Conservation (phyloP, 169 alveolate genomes). For the Blepharisma undulans region DNA sequence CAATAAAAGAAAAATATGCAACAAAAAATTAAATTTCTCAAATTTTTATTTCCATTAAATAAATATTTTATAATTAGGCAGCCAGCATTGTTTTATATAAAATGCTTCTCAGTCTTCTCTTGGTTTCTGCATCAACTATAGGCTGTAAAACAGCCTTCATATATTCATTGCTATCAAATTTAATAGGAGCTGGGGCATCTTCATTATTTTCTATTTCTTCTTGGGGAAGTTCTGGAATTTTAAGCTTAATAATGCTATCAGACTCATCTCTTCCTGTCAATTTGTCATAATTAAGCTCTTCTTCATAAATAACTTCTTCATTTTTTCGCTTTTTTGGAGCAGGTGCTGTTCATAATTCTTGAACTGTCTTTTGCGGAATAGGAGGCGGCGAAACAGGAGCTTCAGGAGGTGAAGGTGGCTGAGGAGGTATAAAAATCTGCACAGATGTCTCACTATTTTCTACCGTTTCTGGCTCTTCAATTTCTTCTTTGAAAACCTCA, state of each 20-base stretch:
- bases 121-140: not conserved
- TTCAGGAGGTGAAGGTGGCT: not conserved
- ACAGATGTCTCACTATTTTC: not conserved
- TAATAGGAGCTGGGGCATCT: not conserved
- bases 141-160: slow-evolving; percentile 3
- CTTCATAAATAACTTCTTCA: slow-evolving; percentile 8
- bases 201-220: not conserved
- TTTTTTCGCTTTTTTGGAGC: not conserved
- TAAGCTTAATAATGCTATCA: not conserved
- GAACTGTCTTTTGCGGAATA: not conserved
- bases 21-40: no score
- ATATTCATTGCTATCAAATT: slow-evolving; percentile 7
- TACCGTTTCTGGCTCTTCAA: not conserved
- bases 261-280: not conserved
- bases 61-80: not conserved
- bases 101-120: not conserved
- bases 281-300: slow-evolving; percentile 14
- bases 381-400: not conserved
- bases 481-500: not conserved
- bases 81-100: not conserved
- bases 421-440: not conserved
- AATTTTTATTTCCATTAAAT: not conserved
- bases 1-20: no score
- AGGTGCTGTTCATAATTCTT: not conserved
- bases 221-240: slow-evolving; percentile 6